Base-by-base conservation (phyloP, 1,284 basidiomycete species). In the Apiotrichum gamsii region DNA sequence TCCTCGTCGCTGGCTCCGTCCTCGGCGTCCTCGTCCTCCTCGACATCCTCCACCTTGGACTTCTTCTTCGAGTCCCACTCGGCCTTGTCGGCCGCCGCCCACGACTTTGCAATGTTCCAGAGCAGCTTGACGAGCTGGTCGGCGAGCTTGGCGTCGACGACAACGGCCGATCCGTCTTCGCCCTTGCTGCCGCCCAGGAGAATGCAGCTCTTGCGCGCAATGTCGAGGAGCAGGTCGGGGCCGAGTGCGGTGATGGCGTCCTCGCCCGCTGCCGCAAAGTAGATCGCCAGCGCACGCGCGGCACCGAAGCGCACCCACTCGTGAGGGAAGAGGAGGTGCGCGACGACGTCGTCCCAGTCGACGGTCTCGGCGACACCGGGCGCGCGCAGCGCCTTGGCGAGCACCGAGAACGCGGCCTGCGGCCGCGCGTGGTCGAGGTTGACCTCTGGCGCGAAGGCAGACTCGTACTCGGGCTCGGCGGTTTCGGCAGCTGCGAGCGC, bases 51-150 rank as follows among this genome's bases (percentile, higher is more conserved):
- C 64, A 57, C 59, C 31, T 33, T 39, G 29, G 43, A 37, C 34
- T n/a, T 45, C 45, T 30, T 29, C 40, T 35, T 20, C 43, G 40
- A 28, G 42, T 32, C 46, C 25, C 45, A 40, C 19, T 51, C 46
- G 6, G 11, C 38, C 30, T 47, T 43, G 38, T 43, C 47, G 52
- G 65, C 64, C 36, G 67, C 66, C n/a, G 74, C 80, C 73, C 91
- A 93, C 69, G 82, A 83, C 71, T 89, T 90, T 24, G 87, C 87
- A 25, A 95, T 75, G 64, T 86, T 95, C 63, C 95, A 90, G 14
- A 98, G 71, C 57, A 97, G 91, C 76, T 96, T 97, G 62, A 96
- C 90, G 14, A 90, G 75, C 72, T 97, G 90, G 54, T 95, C 72
- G 45, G 84, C 80, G 15, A 94, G 75, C 4, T 79, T 71, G 32